Evolutionary conservation across 2,329 filamentous ascomycete genomes (phyloP).

Genomic region (Mycosphaerella arachidis): DNA sequence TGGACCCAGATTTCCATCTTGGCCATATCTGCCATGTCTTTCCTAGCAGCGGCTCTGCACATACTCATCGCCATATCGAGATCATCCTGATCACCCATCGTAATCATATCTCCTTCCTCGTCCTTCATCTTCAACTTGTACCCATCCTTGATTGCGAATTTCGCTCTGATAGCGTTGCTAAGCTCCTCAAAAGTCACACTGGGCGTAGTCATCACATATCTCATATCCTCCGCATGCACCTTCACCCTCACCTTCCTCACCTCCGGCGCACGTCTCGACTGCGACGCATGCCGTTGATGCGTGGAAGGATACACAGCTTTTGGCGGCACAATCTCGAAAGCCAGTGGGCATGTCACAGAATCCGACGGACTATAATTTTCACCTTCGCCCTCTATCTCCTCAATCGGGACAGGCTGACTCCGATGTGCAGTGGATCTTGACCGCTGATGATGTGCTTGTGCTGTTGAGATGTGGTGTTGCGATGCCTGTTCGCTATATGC

Average conservation of each 20-base stretch:
- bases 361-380: slow-evolving; percentile 42
- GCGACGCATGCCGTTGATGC: slow-evolving; percentile 47
- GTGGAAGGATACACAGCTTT: not conserved
- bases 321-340: slow-evolving; percentile 56
- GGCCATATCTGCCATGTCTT: slow-evolving; percentile 75
- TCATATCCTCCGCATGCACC: slow-evolving; percentile 83
- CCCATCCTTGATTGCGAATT: slow-evolving; percentile 69
- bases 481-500: slow-evolving; percentile 25
- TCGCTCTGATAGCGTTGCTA: slow-evolving; percentile 73
- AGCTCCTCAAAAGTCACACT: slow-evolving; percentile 73
- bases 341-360: slow-evolving; percentile 36
- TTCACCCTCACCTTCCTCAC: slow-evolving; percentile 80
- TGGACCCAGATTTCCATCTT: slow-evolving; percentile 76
- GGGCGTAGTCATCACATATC: slow-evolving; percentile 81
- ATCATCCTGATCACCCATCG: slow-evolving; percentile 94
- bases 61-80: slow-evolving; percentile 77
- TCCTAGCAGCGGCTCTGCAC: slow-evolving; percentile 56
- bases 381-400: slow-evolving; percentile 73
- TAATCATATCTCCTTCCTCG: slow-evolving; percentile 93
- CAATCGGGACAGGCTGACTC: slow-evolving; percentile 60
- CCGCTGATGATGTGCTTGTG: slow-evolving; percentile 23
- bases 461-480: slow-evolving; percentile 8
- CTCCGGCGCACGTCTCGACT: slow-evolving; percentile 50
- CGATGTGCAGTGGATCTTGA: slow-evolving; percentile 31
- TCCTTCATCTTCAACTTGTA: slow-evolving; percentile 89